Conservation (phyloP, 345 rosid species). For the Citrus unshiu region DNA sequence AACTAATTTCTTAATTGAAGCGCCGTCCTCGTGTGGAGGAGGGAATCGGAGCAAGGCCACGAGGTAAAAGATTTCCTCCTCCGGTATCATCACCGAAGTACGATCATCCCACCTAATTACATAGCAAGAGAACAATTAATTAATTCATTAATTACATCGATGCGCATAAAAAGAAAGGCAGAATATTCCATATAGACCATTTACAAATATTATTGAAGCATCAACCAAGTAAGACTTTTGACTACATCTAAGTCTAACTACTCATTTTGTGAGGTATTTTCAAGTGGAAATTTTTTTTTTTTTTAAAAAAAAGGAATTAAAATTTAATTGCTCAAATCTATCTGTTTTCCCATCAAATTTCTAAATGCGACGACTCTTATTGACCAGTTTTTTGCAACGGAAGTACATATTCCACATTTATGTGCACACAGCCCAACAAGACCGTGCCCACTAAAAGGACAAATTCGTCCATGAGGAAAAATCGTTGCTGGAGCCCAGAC, state of each 20-base stretch:
- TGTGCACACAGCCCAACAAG: neutral
- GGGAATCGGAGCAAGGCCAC: slow-evolving; percentile 80
- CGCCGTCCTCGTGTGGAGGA: slow-evolving; percentile 30
- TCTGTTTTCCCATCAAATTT: no score
- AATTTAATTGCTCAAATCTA: neutral
- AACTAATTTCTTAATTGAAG: slow-evolving; percentile 46
- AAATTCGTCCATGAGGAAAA: slow-evolving; percentile 9
- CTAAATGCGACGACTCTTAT: neutral
- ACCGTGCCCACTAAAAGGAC: slow-evolving; percentile 1
- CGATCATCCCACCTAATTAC: slow-evolving; percentile 66
- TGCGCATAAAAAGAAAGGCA: neutral
- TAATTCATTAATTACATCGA: neutral
- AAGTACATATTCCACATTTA: no score
- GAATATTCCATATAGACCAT: no score
- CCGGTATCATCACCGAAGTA: slow-evolving; percentile 62
- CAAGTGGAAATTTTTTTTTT: no score
- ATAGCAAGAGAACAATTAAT: neutral
- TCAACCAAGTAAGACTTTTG: no score
- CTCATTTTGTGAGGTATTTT: no score
- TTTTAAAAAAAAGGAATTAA: no score
- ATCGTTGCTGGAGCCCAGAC: slow-evolving; percentile 24
- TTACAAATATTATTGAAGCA: no score
- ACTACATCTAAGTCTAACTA: no score
- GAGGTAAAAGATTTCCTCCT: slow-evolving; percentile 78
- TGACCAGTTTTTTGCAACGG: no score